Percentiles rank a stretch among this genome's conserved stretches.
phyloP scores from a whole-genome alignment of 2,329 filamentous ascomycete genomes.

The Massarina eburnea region DNA sequence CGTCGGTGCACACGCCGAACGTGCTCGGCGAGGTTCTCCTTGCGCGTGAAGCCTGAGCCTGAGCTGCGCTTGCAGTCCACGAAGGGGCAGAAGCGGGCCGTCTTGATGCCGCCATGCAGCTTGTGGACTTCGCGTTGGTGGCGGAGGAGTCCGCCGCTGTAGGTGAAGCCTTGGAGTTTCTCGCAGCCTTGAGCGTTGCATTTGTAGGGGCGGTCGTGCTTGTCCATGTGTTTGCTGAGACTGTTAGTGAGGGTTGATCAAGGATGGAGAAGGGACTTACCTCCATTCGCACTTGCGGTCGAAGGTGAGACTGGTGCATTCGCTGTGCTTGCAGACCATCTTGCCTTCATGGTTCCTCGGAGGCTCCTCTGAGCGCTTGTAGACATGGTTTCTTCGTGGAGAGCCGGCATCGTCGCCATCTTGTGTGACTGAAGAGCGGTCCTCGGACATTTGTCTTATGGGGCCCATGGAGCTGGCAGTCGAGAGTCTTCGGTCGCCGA shows the following conservation, averaged over 20 bases:
- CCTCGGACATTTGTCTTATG: constrained; percentile 27
- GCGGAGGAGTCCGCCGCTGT: constrained; percentile 83
- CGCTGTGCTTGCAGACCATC: constrained; percentile 68
- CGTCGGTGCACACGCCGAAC: constrained; percentile 77
- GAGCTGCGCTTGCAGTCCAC: constrained; percentile 84
- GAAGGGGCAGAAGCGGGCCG: constrained; percentile 83
- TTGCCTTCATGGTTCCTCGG: constrained; percentile 70
- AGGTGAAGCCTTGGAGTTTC: constrained; percentile 92
- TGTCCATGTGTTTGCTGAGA: constrained; percentile 93
- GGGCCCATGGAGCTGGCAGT: constrained; percentile 25
- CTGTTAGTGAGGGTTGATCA: constrained; percentile 24
- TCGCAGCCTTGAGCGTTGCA: constrained; percentile 82
- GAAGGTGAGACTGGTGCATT: constrained; percentile 73
- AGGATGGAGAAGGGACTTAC: constrained; percentile 57
- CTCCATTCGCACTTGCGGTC: constrained; percentile 90
- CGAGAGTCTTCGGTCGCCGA: constrained; percentile 21
- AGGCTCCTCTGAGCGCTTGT: constrained; percentile 52
- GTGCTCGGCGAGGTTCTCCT: constrained; percentile 94
- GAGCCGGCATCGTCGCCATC: constrained; percentile 31
- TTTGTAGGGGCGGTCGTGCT: constrained; percentile 91
- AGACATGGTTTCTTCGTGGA: constrained; percentile 40
- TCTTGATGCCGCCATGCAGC: constrained; percentile 85
- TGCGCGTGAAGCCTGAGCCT: constrained; percentile 86
- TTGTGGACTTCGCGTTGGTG: constrained; percentile 94
- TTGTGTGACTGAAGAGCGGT: constrained; percentile 23